Conservation (phyloP, 495 filamentous ascomycete species). For the Paragyromitra xinjiangensis region DNA sequence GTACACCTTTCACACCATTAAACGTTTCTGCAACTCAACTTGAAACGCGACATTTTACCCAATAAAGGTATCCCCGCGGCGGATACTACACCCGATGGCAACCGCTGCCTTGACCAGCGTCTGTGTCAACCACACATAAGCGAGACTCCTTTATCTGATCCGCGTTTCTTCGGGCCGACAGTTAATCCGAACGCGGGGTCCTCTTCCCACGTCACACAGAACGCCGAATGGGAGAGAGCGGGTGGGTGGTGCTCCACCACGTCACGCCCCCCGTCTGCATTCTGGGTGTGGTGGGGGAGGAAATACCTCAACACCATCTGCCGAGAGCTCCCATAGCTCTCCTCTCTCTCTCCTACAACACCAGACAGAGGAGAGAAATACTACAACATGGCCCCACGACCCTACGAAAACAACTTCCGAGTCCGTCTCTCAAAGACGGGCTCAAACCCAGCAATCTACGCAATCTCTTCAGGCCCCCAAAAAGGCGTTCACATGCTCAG, state of each 20-base stretch:
- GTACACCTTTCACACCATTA: no score
- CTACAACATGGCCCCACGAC: conserved; percentile 44
- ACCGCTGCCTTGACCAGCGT: background rate
- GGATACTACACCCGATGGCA: background rate
- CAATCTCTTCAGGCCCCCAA: conserved; percentile 55
- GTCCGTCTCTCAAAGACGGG: conserved; percentile 39
- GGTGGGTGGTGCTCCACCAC: conserved; percentile 7
- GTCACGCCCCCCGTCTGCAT: conserved; percentile 22
- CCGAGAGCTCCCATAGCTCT: background rate
- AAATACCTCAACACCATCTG: conserved; percentile 16
- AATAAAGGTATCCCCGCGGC: background rate
- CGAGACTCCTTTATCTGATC: background rate
- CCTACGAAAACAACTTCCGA: conserved; percentile 52
- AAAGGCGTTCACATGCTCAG: conserved; percentile 56
- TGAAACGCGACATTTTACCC: background rate
- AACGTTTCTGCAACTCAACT: no score
- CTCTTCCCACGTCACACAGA: background rate
- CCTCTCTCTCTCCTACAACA: background rate
- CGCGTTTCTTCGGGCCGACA: conserved; percentile 36
- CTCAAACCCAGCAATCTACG: conserved; percentile 50
- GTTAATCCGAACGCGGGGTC: conserved; percentile 43
- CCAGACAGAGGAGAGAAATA: background rate
- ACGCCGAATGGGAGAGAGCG: background rate
- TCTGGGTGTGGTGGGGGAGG: background rate
- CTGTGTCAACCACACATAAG: background rate